A percentile compares a stretch with the other conserved stretches of the same genome.
Evolutionary conservation across 768 basidiomycete species (phyloP).

Genomic region (Inosperma sp.): DNA sequence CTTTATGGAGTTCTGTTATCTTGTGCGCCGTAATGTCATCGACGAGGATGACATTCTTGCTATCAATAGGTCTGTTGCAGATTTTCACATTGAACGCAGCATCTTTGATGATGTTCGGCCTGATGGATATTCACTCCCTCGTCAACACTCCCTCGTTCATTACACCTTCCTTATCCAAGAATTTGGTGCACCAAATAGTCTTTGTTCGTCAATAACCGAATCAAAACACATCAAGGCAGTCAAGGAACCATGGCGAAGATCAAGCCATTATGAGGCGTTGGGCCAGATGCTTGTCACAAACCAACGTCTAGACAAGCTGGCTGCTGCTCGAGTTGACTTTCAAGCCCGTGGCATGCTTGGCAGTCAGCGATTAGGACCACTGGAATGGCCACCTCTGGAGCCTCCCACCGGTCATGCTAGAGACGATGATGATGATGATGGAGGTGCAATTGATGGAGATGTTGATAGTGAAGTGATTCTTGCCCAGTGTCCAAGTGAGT

Average conservation of each 20-base stretch:
- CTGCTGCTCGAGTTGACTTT: constrained; percentile 12
- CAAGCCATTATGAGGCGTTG: constrained; percentile 26
- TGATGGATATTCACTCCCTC: constrained; percentile 15
- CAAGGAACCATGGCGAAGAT: constrained; percentile 30
- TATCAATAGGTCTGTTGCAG: background rate
- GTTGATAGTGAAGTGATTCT: too few species aligned
- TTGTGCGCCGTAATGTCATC: constrained; percentile 8
- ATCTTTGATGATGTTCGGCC: constrained; percentile 21
- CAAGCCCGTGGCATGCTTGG: constrained; percentile 8
- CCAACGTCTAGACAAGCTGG: constrained; percentile 23
- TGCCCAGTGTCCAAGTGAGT: too few species aligned
- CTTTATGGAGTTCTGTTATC: constrained; percentile 25
- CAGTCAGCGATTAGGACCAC: too few species aligned
- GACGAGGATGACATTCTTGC: background rate
- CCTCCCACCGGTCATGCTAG: too few species aligned
- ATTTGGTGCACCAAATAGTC: constrained; percentile 23
- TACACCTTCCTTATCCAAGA: constrained; percentile 14
- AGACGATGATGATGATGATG: too few species aligned
- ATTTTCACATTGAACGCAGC: constrained; percentile 26
- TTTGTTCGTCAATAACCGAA: constrained; percentile 29
- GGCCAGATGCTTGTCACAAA: constrained; percentile 31
- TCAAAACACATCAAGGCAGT: constrained; percentile 27
- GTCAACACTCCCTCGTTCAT: constrained; percentile 20
- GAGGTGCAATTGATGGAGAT: too few species aligned
- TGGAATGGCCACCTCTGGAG: too few species aligned